phyloP scores from a whole-genome alignment of 179 eudicot genomes.

The Amaranthus tricolor region DNA sequence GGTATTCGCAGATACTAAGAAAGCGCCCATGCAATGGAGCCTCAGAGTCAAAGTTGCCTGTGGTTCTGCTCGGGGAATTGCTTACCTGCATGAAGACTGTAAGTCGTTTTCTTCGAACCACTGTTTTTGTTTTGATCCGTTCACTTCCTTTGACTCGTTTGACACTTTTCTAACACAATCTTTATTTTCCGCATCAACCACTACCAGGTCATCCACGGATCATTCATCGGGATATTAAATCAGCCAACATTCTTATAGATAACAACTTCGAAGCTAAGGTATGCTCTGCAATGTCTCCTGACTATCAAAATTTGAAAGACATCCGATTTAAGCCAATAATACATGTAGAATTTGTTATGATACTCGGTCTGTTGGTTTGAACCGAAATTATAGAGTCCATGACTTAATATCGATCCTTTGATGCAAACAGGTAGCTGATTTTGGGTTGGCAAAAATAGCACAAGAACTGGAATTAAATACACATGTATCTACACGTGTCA shows the following conservation, averaged over 20 bases:
- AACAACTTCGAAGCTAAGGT: conserved; percentile 87
- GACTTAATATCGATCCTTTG: conserved; percentile 10
- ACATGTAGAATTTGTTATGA: neutral
- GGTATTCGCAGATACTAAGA: conserved; percentile 48
- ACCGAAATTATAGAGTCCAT: neutral
- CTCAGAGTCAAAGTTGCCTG: conserved; percentile 82
- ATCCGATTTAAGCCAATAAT: neutral
- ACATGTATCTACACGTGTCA: conserved; percentile 90
- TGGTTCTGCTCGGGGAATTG: conserved; percentile 94
- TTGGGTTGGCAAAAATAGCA: conserved; percentile 91
- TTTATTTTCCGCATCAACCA: conserved; percentile 6
- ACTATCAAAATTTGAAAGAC: neutral
- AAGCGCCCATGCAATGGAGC: conserved; percentile 73
- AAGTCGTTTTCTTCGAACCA: conserved; percentile 25
- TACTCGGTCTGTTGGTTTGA: neutral
- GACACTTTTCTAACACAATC: neutral
- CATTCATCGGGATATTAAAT: conserved; percentile 92
- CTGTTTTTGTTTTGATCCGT: neutral
- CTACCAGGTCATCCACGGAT: conserved; percentile 84
- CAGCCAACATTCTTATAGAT: conserved; percentile 86
- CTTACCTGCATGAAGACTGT: conserved; percentile 99
- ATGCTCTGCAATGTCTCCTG: conserved; percentile 23
- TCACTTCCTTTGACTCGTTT: neutral
- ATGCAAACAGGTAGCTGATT: conserved; percentile 80
- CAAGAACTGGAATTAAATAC: conserved; percentile 63